These are phyloP conservation scores for Wallemia ichthyophaga DNA, from an alignment of 1,284 basidiomycete genomes.

Conservation along the genomic window DNA sequence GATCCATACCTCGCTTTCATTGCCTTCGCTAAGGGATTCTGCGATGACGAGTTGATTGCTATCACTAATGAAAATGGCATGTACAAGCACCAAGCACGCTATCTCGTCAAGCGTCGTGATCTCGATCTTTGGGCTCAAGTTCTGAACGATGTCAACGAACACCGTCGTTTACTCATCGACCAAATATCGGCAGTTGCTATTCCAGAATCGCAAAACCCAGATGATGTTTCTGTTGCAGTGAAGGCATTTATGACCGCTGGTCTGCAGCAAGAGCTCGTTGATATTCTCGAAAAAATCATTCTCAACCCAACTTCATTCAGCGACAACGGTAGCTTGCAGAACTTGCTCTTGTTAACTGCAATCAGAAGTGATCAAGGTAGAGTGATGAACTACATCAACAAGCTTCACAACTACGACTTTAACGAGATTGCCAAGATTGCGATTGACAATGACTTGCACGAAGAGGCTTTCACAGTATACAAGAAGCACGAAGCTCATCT, in stretches of 20 bases:
- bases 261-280: slow-evolving; percentile 87
- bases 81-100: slow-evolving; percentile 99
- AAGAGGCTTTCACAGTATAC: slow-evolving; percentile 89
- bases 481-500: slow-evolving; percentile 80
- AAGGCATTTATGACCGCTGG: slow-evolving; percentile 96
- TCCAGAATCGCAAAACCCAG: slow-evolving; percentile 89
- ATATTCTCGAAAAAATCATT: slow-evolving; percentile 94
- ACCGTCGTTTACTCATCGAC: slow-evolving; percentile 80
- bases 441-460: slow-evolving; percentile 78
- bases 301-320: slow-evolving; percentile 91
- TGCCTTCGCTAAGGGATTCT: slow-evolving; percentile 96
- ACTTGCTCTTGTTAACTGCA: slow-evolving; percentile 76
- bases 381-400: slow-evolving; percentile 94
- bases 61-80: slow-evolving; percentile 99
- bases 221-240: slow-evolving; percentile 94
- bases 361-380: slow-evolving; percentile 96
- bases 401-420: slow-evolving; percentile 78
- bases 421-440: slow-evolving; percentile 91
- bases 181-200: slow-evolving; percentile 84
- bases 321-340: slow-evolving; percentile 86
- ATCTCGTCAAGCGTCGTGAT: slow-evolving; percentile 84
- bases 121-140: slow-evolving; percentile 94
- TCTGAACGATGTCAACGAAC: slow-evolving; percentile 58
- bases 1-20: slow-evolving; percentile 98
- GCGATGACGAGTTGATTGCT: slow-evolving; percentile 84